Evolutionary conservation across 192 early-diverging fungal species (phyloP).

Genomic region (Mortierella hygrophila): DNA sequence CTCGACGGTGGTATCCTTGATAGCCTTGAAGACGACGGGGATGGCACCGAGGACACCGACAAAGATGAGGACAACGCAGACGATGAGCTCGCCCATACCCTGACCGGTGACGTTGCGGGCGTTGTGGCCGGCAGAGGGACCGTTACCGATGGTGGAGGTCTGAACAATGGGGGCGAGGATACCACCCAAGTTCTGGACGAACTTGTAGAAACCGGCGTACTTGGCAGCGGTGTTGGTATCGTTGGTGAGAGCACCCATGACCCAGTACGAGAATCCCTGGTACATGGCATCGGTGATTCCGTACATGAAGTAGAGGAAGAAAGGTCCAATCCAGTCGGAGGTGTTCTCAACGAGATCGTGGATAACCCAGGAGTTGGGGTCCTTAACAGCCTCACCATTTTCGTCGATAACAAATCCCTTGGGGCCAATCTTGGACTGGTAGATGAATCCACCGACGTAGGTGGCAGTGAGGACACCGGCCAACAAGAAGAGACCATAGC

Average conservation of each 20-base stretch:
- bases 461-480: constrained; percentile 62
- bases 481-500: constrained; percentile 66
- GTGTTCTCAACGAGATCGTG: constrained; percentile 30
- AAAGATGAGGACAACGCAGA: constrained; percentile 41
- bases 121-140: constrained; percentile 20
- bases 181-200: constrained; percentile 52
- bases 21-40: constrained; percentile 31
- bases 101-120: constrained; percentile 1
- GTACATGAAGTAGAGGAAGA: constrained; percentile 80
- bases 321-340: constrained; percentile 62
- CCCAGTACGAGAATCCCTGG: constrained; percentile 85
- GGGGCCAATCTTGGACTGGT: constrained; percentile 67
- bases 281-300: constrained; percentile 86
- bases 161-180: constrained; percentile 46
- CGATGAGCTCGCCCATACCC: constrained; percentile 49
- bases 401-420: not conserved
- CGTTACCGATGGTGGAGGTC: constrained; percentile 39
- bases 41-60: constrained; percentile 33
- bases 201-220: constrained; percentile 70
- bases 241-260: constrained; percentile 88
- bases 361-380: constrained; percentile 18
- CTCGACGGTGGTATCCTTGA: constrained; percentile 34
- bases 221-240: constrained; percentile 79
- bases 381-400: constrained; percentile 10
- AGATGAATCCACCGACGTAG: constrained; percentile 69